Evolutionary conservation across 1,139 yeast species (phyloP), one percentile per base, ranked within the genome.

Genomic region (Blastobotrys arbuscula): DNA sequence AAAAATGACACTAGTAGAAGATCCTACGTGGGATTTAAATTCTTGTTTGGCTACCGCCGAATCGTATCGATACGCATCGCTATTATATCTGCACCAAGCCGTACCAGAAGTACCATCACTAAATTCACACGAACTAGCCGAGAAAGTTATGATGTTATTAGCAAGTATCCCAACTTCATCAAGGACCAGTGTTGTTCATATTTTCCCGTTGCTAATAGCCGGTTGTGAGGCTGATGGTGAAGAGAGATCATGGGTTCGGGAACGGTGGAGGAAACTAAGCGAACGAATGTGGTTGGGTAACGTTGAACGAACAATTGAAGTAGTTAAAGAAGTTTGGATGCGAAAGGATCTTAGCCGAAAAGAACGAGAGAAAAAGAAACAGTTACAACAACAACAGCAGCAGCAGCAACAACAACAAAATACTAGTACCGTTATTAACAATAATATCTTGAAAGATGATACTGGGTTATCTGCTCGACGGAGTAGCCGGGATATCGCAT

Each of bases 291-390:
- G 83, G 79, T 73, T 81, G 45, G 85, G 86, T 1, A 82, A 80
- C 52, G 76, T 81, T 28, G 84, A 80, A 56, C 68, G 83, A 35
- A 80, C 87, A 0, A 68, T 77, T 48, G 86, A 81, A 55, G 83
- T 82, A n/a, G 82, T 81, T 30, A 76, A 77, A 53, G 87, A 82
- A 59, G 86, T 81, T 4, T 81, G 88, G 87, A 68, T 73, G 44
- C 66, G 87, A 18, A 79, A 78, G 52, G 84, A 81, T 39, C 13
- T 34, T 7, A 19, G 47, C 55, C 33, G 51, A 8, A 52, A 49
- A 49, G 54, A 46, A n/a, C 54, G 56, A 21, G 46, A 44, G 34
- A 49, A 42, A 3, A 49, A 34, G 2, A n/a, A n/a, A n/a, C n/a
- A n/a, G 20, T 9, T 8, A 3, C 37, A 23, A 13, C 30, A 19